A percentile compares a stretch with the other conserved stretches of the same genome.
phyloP scores from a whole-genome alignment of 257 asterid species.

The Ocimum tenuiflorum region DNA sequence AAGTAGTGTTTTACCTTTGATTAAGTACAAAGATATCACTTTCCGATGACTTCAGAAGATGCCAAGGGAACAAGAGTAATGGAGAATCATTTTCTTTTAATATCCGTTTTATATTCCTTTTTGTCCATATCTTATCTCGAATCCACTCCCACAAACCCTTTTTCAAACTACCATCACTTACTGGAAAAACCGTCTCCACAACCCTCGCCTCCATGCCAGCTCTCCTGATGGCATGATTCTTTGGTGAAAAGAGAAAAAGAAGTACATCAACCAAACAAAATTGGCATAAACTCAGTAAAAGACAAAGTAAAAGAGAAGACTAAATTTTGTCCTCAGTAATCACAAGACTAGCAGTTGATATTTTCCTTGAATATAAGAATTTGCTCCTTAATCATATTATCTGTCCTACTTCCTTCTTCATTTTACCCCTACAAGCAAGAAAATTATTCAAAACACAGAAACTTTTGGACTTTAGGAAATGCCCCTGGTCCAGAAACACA shows the following conservation, averaged over 20 bases:
- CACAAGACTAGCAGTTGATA: neutral
- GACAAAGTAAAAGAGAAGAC: neutral
- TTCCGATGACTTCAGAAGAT: conserved; percentile 52
- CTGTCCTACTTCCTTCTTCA: neutral
- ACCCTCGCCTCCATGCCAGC: conserved; percentile 73
- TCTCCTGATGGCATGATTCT: conserved; percentile 95
- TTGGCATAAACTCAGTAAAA: too few species aligned
- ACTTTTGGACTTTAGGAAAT: neutral
- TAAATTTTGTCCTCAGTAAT: neutral
- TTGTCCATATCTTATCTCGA: conserved; percentile 50
- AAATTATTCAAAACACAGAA: neutral
- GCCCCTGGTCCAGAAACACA: neutral
- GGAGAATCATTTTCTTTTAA: conserved; percentile 44
- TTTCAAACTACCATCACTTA: conserved; percentile 25
- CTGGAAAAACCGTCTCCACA: conserved; percentile 71
- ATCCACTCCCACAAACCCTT: conserved; percentile 60
- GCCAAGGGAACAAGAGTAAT: conserved; percentile 87
- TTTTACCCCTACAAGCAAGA: neutral
- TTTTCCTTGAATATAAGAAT: neutral
- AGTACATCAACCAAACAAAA: conserved; percentile 17
- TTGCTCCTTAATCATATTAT: neutral
- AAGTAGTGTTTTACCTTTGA: conserved; percentile 47
- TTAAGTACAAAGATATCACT: conserved; percentile 51
- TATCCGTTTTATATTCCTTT: conserved; percentile 27
- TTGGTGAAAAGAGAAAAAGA: conserved; percentile 20